Conservation (phyloP, 345 rosid species). For the Theobroma cacao region DNA sequence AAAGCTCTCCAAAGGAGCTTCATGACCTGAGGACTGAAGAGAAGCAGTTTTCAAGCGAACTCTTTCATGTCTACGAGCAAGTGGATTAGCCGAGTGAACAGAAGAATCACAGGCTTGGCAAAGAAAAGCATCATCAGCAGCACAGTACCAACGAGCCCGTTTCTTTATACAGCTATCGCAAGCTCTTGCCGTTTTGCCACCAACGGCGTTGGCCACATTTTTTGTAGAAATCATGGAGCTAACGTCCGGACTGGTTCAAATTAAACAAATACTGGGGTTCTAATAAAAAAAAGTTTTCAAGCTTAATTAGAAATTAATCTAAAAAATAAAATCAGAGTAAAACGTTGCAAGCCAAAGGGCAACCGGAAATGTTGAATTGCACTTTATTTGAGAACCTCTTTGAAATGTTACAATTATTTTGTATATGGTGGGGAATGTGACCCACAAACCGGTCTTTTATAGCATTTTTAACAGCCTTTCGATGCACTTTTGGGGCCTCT, state of each 20-base stretch:
- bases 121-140: slow-evolving; percentile 95
- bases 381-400: not conserved
- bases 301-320: slow-evolving; percentile 7
- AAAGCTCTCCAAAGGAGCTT: not conserved
- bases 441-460: slow-evolving; percentile 33
- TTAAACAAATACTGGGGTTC: not conserved
- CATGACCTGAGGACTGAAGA: slow-evolving; percentile 24
- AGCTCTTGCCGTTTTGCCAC: slow-evolving; percentile 83
- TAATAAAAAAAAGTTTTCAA: not conserved
- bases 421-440: not conserved
- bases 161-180: slow-evolving; percentile 78
- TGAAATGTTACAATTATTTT: slow-evolving; percentile 11
- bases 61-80: slow-evolving; percentile 83
- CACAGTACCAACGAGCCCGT: slow-evolving; percentile 91
- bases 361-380: not conserved
- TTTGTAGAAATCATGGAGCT: slow-evolving; percentile 39
- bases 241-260: not conserved
- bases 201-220: slow-evolving; percentile 57
- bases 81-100: slow-evolving; percentile 84
- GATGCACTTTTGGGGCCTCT: slow-evolving; percentile 30
- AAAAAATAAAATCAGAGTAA: not conserved
- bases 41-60: slow-evolving; percentile 70
- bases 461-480: slow-evolving; percentile 14
- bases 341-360: not conserved
- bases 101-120: slow-evolving; percentile 83